Conservation (phyloP, 1,284 basidiomycete species). For the Cryptococcus hybrid region DNA sequence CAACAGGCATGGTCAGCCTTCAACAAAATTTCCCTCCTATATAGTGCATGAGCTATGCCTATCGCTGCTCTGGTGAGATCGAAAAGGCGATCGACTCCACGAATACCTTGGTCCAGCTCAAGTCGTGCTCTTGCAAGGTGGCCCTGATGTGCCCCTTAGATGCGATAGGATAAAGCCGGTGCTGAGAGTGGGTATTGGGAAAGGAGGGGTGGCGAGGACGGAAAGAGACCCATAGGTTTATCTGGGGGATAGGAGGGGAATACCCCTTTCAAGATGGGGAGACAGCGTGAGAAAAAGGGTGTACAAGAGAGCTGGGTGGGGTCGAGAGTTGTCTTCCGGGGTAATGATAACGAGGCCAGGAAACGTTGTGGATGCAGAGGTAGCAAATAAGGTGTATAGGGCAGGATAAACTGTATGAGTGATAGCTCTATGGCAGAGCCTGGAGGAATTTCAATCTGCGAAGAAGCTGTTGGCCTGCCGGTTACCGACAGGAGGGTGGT, state of each 20-base stretch:
- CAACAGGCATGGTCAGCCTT: conserved; percentile 35
- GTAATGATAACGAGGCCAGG: conserved; percentile 23
- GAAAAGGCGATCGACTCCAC: conserved; percentile 30
- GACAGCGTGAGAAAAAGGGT: conserved; percentile 38
- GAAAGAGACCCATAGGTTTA: conserved; percentile 9
- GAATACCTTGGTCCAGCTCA: conserved; percentile 32
- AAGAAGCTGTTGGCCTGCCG: not conserved
- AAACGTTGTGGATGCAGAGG: conserved; percentile 35
- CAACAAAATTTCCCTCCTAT: conserved; percentile 29
- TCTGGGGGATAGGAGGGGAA: too few species aligned
- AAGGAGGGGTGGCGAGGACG: conserved; percentile 6
- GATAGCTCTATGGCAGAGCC: conserved; percentile 24
- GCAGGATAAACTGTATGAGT: conserved; percentile 29
- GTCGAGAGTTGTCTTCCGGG: conserved; percentile 19
- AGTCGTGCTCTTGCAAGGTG: conserved; percentile 24
- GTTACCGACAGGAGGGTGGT: not conserved
- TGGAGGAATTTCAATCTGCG: conserved; percentile 18
- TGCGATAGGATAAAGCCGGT: conserved; percentile 13
- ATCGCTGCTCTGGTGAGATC: conserved; percentile 33
- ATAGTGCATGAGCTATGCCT: conserved; percentile 30
- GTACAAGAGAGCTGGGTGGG: conserved; percentile 39
- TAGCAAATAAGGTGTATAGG: conserved; percentile 26
- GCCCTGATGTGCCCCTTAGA: conserved; percentile 16
- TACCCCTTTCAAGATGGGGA: too few species aligned
- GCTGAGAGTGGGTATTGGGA: conserved; percentile 10